Conservation (phyloP, 139 green algal genomes). For the Yamagishiella unicocca region DNA sequence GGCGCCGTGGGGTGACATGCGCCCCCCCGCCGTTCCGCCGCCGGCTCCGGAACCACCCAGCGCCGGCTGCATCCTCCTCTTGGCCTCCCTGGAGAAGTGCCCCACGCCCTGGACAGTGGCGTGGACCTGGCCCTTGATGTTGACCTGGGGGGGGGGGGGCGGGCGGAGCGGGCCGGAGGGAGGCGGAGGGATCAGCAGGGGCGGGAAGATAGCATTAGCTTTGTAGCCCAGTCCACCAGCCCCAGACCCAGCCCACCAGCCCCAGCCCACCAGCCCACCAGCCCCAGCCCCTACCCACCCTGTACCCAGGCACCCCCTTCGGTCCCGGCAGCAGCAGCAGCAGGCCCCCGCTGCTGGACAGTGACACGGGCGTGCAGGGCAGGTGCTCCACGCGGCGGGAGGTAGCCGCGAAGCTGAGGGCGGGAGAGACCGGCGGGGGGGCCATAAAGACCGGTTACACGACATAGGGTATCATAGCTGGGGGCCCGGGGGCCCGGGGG, state of each 20-base stretch:
- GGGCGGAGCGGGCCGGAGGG: too few relatives aligned
- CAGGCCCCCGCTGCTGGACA: slow-evolving; percentile 10
- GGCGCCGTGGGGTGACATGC: too few relatives aligned
- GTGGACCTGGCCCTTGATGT: slow-evolving; percentile 12
- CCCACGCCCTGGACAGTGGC: neutral
- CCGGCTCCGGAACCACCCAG: neutral
- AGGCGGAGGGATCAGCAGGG: too few relatives aligned
- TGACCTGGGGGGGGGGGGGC: too few relatives aligned
- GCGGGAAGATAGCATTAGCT: too few relatives aligned
- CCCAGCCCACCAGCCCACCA: too few relatives aligned
- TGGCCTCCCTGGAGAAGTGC: neutral
- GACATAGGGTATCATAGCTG: too few relatives aligned
- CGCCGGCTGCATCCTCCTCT: too few relatives aligned
- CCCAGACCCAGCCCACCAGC: neutral
- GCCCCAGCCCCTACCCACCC: neutral
- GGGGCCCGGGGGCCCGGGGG: too few relatives aligned
- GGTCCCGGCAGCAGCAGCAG: slow-evolving; percentile 27
- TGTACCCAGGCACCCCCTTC: slow-evolving; percentile 19
- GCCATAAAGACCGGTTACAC: too few relatives aligned
- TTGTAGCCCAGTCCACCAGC: too few relatives aligned
- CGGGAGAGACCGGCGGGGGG: too few relatives aligned
- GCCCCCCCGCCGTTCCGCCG: neutral
- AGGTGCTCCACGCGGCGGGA: slow-evolving; percentile 24
- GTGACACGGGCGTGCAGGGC: slow-evolving; percentile 5
- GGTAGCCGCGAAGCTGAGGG: neutral